A percentile compares a stretch with the other conserved stretches of the same genome.
Evolutionary conservation across 805 yeast genomes (phyloP).

Genomic region (Blastobotrys robertii): DNA sequence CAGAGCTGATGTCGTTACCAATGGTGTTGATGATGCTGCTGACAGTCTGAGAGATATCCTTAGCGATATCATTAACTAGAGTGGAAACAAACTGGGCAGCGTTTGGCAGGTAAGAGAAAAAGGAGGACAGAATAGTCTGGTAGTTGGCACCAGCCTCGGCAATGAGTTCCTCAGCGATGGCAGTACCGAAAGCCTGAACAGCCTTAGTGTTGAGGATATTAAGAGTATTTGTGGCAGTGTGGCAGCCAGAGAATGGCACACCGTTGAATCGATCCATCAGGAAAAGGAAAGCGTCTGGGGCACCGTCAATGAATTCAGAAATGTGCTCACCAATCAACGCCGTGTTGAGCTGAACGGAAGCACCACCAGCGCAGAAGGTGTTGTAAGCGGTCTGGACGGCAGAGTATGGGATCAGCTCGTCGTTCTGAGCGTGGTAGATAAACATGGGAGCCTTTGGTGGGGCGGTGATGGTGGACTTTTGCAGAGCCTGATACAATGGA

Average conservation of each 20-base stretch:
- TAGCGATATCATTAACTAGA: too few relatives aligned
- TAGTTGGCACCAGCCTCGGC: too few relatives aligned
- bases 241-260: background rate
- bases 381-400: background rate
- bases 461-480: conserved; percentile 17
- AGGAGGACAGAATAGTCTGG: too few relatives aligned
- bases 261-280: conserved; percentile 4
- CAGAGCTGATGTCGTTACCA: too few relatives aligned
- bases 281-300: background rate
- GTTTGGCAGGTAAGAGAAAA: too few relatives aligned
- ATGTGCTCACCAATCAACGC: conserved; percentile 1
- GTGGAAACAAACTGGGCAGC: too few relatives aligned
- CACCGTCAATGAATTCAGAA: background rate
- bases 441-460: conserved; percentile 18
- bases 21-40: too few relatives aligned
- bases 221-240: too few relatives aligned
- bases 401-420: conserved; percentile 13
- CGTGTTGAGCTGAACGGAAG: background rate
- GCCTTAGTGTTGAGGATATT: too few relatives aligned
- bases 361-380: conserved; percentile 2
- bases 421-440: conserved; percentile 22
- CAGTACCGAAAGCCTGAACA: too few relatives aligned
- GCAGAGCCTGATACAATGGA: conserved; percentile 8
- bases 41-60: too few relatives aligned
- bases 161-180: too few relatives aligned